Evolutionary conservation across 345 rosid species (phyloP).

Genomic region (Excoecaria agallocha): DNA sequence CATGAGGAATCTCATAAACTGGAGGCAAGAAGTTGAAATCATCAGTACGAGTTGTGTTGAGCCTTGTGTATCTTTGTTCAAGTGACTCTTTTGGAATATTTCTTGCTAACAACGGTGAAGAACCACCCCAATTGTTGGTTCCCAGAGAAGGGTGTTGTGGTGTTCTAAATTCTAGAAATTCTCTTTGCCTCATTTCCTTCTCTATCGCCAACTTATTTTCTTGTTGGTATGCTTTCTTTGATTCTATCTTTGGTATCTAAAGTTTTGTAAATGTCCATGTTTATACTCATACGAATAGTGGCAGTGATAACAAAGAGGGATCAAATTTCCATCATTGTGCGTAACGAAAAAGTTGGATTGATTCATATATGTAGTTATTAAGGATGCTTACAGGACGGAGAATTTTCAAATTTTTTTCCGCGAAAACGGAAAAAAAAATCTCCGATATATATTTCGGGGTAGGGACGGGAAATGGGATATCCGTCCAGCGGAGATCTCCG

Average conservation of each 20-base stretch:
- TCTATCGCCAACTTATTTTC: neutral
- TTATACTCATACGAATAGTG: neutral
- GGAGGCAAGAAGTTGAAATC: constrained; percentile 36
- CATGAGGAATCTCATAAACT: constrained; percentile 3
- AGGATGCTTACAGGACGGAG: too few relatives aligned
- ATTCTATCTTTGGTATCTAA: neutral
- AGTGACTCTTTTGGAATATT: constrained; percentile 52
- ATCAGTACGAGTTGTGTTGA: constrained; percentile 27
- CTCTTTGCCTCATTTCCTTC: constrained; percentile 33
- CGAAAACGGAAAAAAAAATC: too few relatives aligned
- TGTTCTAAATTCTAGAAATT: constrained; percentile 42
- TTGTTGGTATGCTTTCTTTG: neutral
- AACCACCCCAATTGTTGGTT: constrained; percentile 58
- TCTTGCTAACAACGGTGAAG: constrained; percentile 57
- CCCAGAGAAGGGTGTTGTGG: constrained; percentile 56
- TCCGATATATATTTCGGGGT: too few relatives aligned
- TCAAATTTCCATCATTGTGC: neutral
- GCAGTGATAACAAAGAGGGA: neutral
- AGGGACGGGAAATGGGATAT: too few relatives aligned
- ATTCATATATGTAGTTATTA: too few relatives aligned
- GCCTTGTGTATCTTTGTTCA: constrained; percentile 44
- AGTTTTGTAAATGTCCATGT: too few relatives aligned
- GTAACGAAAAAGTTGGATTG: neutral
- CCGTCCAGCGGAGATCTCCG: too few relatives aligned
- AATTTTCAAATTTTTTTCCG: too few relatives aligned